Evolutionary conservation across 1,284 basidiomycete species (phyloP).

Genomic region (Sporisorium reilianum): DNA sequence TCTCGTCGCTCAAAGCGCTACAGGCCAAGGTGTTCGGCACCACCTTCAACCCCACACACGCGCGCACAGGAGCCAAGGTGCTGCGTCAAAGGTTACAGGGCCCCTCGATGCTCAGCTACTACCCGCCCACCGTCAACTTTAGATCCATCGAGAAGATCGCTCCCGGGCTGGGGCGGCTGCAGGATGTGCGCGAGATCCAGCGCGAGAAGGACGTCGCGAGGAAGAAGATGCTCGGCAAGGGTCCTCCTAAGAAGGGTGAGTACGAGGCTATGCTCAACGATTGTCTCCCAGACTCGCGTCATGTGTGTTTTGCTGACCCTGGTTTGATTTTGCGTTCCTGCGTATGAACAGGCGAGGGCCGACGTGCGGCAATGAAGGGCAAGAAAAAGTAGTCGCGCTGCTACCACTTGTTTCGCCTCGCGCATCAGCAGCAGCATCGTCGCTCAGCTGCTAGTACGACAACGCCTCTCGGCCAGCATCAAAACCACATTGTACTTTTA

Average conservation of each 20-base stretch:
- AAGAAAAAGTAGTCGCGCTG: conserved; percentile 54
- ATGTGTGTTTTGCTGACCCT: conserved; percentile 6
- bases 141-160: conserved; percentile 36
- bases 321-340: background rate
- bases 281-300: too few relatives aligned
- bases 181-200: conserved; percentile 53
- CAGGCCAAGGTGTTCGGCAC: conserved; percentile 58
- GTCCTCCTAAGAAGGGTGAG: conserved; percentile 69
- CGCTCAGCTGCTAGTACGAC: background rate
- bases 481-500: conserved; percentile 13
- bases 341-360: conserved; percentile 59
- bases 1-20: conserved; percentile 52
- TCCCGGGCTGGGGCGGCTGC: conserved; percentile 36
- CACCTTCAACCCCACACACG: conserved; percentile 54
- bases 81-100: conserved; percentile 60
- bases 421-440: background rate
- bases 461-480: background rate
- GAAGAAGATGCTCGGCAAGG: conserved; percentile 65
- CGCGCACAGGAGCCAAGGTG: conserved; percentile 62
- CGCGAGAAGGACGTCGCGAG: conserved; percentile 60
- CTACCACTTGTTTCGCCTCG: background rate
- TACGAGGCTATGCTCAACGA: too few relatives aligned
- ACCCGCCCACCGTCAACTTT: conserved; percentile 62
- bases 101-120: conserved; percentile 64
- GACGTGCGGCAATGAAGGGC: conserved; percentile 67